These are phyloP conservation scores for Lepidopterella palustris DNA, from an alignment of 495 filamentous ascomycete genomes.

Conservation along the genomic window DNA sequence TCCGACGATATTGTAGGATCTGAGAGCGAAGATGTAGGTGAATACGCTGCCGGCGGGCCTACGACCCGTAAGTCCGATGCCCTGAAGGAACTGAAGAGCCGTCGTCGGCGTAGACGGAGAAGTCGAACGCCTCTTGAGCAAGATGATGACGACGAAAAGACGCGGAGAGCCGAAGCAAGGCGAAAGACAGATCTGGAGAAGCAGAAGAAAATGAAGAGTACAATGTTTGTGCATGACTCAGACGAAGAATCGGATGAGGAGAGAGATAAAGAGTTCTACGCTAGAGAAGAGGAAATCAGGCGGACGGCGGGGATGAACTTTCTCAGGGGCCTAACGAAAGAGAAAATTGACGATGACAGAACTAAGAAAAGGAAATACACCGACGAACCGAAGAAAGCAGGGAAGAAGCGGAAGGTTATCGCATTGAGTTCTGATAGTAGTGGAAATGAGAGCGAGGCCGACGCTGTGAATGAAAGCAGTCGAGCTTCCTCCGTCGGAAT, in stretches of 20 bases:
- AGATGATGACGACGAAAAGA: constrained; percentile 42
- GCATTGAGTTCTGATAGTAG: constrained; percentile 19
- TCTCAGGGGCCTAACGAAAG: constrained; percentile 39
- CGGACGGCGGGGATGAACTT: constrained; percentile 46
- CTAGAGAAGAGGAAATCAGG: constrained; percentile 54
- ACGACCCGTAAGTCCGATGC: constrained; percentile 46
- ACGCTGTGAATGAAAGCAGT: constrained; percentile 3
- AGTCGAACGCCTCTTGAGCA: constrained; percentile 34
- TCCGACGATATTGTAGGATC: constrained; percentile 37
- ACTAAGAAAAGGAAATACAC: constrained; percentile 26
- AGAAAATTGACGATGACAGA: background rate
- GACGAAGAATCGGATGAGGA: constrained; percentile 74
- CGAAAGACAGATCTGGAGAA: constrained; percentile 44
- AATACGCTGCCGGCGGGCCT: constrained; percentile 69
- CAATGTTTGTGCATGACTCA: constrained; percentile 67
- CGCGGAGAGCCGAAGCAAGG: constrained; percentile 29
- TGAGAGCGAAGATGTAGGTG: constrained; percentile 43
- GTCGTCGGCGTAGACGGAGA: constrained; percentile 39
- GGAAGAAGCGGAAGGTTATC: constrained; percentile 32
- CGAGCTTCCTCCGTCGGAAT: constrained; percentile 11
- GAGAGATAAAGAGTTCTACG: constrained; percentile 62
- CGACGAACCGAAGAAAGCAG: constrained; percentile 25
- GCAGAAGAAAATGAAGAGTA: constrained; percentile 72
- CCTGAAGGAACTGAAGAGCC: constrained; percentile 48
- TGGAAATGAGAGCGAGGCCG: constrained; percentile 15